Evolutionary conservation across 371 early-diverging fungal species (phyloP).

Genomic region (Apophysomyces sp.): DNA sequence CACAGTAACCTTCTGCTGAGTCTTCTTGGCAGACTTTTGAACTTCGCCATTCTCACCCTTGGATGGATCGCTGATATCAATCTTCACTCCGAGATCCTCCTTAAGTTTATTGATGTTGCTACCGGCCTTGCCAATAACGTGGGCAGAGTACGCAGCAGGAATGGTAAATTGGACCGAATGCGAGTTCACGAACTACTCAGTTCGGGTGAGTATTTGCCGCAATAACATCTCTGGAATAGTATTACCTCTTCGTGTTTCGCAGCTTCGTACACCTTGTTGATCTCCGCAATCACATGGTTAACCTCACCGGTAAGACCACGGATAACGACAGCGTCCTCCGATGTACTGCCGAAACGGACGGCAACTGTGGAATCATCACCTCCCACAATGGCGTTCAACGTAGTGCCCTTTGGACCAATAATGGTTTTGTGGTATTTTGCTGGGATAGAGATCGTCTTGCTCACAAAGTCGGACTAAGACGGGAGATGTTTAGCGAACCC

Average conservation of each 20-base stretch:
- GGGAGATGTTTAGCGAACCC: slow-evolving; percentile 15
- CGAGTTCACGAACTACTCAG: slow-evolving; percentile 63
- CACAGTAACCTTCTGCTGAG: slow-evolving; percentile 58
- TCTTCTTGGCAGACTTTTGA: slow-evolving; percentile 45
- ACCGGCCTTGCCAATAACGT: slow-evolving; percentile 90
- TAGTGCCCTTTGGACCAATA: slow-evolving; percentile 72
- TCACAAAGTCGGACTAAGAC: slow-evolving; percentile 63
- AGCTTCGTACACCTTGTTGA: slow-evolving; percentile 65
- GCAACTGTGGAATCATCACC: slow-evolving; percentile 57
- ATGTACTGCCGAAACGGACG: slow-evolving; percentile 68
- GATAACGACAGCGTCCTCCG: slow-evolving; percentile 67
- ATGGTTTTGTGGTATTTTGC: slow-evolving; percentile 75
- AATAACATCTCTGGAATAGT: not conserved
- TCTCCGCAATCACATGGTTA: slow-evolving; percentile 61
- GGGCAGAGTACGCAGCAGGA: slow-evolving; percentile 70
- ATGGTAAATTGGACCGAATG: slow-evolving; percentile 70
- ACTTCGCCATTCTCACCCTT: slow-evolving; percentile 31
- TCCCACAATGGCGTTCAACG: slow-evolving; percentile 64
- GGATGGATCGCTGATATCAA: slow-evolving; percentile 66
- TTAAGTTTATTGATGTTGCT: slow-evolving; percentile 77
- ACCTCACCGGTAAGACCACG: slow-evolving; percentile 83
- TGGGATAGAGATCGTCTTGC: slow-evolving; percentile 64
- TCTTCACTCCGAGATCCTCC: slow-evolving; percentile 74
- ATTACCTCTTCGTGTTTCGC: slow-evolving; percentile 67
- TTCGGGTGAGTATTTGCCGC: no score